A percentile compares a stretch with the other conserved stretches of the same genome.
phyloP scores from a whole-genome alignment of 2,329 filamentous ascomycete species.

The Parascedosporium putredinis region DNA sequence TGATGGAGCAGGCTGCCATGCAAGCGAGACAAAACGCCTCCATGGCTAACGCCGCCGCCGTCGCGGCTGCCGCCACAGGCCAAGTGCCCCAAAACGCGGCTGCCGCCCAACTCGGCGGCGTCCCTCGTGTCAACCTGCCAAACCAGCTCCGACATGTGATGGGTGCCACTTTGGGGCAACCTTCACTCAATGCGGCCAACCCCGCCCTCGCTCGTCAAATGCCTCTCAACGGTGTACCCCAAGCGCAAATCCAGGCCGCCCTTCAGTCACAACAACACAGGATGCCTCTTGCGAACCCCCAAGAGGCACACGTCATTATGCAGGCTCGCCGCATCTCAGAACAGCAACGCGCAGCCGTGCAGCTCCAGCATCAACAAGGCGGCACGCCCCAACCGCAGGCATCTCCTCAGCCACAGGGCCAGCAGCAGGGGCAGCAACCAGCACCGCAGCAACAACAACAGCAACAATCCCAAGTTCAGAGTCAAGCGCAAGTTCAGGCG shows the following conservation, averaged over 20 bases:
- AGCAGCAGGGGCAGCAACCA: constrained; percentile 25
- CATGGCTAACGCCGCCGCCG: constrained; percentile 20
- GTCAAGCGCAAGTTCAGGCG: constrained; percentile 16
- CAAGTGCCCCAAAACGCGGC: constrained; percentile 11
- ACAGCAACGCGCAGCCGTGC: constrained; percentile 42
- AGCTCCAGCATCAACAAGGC: constrained; percentile 31
- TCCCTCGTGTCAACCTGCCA: constrained; percentile 30
- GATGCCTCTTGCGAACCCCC: constrained; percentile 39
- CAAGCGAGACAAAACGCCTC: constrained; percentile 7
- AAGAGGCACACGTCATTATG: constrained; percentile 45
- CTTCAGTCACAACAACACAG: constrained; percentile 28
- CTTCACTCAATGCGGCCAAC: constrained; percentile 38
- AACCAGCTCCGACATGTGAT: constrained; percentile 36
- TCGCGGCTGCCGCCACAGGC: constrained; percentile 19
- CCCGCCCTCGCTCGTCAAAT: constrained; percentile 42
- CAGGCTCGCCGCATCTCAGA: constrained; percentile 59
- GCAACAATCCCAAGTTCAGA: constrained; percentile 19
- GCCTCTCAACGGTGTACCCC: constrained; percentile 55
- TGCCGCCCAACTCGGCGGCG: constrained; percentile 18
- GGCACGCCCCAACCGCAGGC: constrained; percentile 14
- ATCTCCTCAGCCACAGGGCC: constrained; percentile 19
- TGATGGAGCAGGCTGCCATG: constrained; percentile 8
- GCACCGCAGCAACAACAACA: constrained; percentile 26
- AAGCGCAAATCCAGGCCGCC: constrained; percentile 57
- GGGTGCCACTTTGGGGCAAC: too few species aligned